A percentile compares a stretch with the other conserved stretches of the same genome.
phyloP scores from a whole-genome alignment of 306 rosid genomes.

The Cucurbita moschata region DNA sequence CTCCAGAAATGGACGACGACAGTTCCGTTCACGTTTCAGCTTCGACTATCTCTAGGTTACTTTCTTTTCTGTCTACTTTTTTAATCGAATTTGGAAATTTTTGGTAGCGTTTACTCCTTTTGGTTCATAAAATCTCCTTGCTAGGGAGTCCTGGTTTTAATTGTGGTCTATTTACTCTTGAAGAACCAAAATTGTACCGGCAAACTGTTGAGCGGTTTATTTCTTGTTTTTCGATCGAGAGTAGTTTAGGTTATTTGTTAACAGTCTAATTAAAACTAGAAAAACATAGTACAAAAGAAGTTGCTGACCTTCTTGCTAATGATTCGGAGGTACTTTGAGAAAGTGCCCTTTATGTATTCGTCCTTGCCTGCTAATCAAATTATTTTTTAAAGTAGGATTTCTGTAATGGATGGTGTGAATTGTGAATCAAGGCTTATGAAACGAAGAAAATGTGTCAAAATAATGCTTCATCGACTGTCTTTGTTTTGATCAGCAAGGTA shows the following conservation, averaged over 20 bases:
- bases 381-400: neutral
- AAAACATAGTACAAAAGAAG: neutral
- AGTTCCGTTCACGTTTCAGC: slow-evolving; percentile 29
- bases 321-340: neutral
- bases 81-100: neutral
- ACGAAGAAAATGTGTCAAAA: neutral
- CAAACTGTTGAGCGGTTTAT: neutral
- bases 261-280: neutral
- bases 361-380: neutral
- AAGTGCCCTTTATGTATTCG: neutral
- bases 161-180: neutral
- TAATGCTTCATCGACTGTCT: neutral
- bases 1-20: slow-evolving; percentile 49
- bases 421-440: neutral
- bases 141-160: neutral
- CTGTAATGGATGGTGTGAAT: neutral
- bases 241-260: neutral
- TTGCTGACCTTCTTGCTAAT: neutral
- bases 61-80: neutral
- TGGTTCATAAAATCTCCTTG: neutral
- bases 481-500: neutral
- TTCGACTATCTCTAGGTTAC: slow-evolving; percentile 29
- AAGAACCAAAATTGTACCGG: neutral
- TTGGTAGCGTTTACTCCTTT: neutral
- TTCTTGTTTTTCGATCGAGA: neutral